Conservation (phyloP, 352 stramenopile species). For the Globisporangium recalcitrans region DNA sequence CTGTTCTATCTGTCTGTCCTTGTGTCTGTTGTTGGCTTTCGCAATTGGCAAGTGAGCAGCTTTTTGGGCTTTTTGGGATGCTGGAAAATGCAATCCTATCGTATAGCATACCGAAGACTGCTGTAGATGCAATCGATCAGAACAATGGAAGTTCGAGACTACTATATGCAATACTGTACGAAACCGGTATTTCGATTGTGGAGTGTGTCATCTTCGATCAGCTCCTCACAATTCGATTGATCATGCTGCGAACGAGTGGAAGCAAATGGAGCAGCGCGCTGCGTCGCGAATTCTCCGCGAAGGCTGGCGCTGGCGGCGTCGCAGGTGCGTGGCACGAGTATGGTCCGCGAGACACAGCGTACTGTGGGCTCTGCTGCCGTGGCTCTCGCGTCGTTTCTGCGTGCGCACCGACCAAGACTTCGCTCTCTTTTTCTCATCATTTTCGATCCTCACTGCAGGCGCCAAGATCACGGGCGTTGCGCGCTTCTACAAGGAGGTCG, state of each 20-base stretch:
- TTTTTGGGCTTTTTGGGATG: not conserved
- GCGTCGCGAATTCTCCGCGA: conserved; percentile 41
- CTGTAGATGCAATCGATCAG: too few species aligned
- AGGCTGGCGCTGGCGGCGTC: conserved; percentile 36
- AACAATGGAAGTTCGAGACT: too few species aligned
- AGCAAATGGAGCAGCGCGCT: conserved; percentile 18
- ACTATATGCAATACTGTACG: not conserved
- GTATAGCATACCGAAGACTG: not conserved
- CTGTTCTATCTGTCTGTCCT: not conserved
- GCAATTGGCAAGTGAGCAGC: conserved; percentile 4
- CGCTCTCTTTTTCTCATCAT: not conserved
- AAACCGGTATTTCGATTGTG: not conserved
- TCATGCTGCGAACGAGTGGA: conserved; percentile 30
- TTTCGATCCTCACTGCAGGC: conserved; percentile 20
- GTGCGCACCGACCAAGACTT: not conserved
- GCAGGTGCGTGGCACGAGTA: conserved; percentile 17
- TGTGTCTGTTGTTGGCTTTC: not conserved
- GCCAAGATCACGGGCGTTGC: conserved; percentile 73
- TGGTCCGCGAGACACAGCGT: not conserved
- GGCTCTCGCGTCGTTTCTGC: not conserved
- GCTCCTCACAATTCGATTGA: not conserved
- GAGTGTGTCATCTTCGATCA: not conserved
- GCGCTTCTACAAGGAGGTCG: conserved; percentile 83
- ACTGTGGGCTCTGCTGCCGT: not conserved
- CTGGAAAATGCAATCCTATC: not conserved